phyloP scores from a whole-genome alignment of 257 asterid species.

The Solanum pimpinellifolium region DNA sequence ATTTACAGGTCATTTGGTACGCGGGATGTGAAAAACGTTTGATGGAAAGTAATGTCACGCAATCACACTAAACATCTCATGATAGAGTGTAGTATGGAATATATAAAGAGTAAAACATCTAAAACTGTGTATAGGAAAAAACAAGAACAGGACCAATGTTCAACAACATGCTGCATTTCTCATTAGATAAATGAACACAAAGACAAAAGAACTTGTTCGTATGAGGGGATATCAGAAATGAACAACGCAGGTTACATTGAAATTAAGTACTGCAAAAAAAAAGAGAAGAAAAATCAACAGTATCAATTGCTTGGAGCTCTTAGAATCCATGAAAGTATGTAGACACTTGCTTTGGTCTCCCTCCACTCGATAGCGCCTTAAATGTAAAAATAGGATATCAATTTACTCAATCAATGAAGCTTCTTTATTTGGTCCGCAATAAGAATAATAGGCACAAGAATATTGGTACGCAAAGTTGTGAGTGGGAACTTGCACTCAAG shows the following conservation, averaged over 20 bases:
- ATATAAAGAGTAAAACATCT: background rate
- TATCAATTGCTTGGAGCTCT: background rate
- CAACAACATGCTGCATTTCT: background rate
- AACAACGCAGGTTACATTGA: background rate
- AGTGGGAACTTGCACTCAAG: constrained; percentile 11
- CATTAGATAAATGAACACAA: background rate
- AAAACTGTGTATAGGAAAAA: background rate
- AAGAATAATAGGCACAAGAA: background rate
- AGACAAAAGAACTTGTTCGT: background rate
- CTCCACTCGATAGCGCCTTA: background rate
- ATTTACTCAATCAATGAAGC: constrained; percentile 9
- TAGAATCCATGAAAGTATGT: background rate
- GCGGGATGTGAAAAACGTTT: background rate
- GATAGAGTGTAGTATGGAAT: background rate
- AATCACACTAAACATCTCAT: background rate
- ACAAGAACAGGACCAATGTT: background rate
- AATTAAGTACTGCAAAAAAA: background rate
- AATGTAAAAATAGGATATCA: background rate
- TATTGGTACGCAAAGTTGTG: background rate
- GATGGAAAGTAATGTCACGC: background rate
- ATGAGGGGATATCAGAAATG: background rate
- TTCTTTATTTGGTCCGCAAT: constrained; percentile 18
- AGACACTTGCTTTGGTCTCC: background rate
- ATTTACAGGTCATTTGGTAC: background rate
- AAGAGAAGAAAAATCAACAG: background rate